These are phyloP conservation scores for Tuctoria greenei DNA, from an alignment of 176 grass and related monocot genomes.

Conservation along the genomic window DNA sequence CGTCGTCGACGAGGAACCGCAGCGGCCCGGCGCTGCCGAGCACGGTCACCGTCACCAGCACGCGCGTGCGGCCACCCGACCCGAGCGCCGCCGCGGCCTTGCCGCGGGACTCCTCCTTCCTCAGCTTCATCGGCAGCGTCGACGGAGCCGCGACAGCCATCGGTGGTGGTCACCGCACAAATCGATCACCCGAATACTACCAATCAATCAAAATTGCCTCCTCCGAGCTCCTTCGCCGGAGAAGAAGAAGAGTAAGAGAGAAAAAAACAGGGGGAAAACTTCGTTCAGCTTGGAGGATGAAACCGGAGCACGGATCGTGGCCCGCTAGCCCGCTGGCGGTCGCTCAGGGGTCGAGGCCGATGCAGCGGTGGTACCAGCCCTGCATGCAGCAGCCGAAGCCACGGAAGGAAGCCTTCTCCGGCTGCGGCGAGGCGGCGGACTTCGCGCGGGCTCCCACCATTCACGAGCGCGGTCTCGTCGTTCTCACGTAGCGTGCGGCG, in stretches of 20 bases:
- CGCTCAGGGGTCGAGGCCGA: slow-evolving; percentile 68
- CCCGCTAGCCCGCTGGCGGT: neutral
- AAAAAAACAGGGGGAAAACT: neutral
- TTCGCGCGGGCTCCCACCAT: slow-evolving; percentile 67
- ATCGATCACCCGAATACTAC: neutral
- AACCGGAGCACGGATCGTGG: neutral
- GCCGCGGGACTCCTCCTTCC: slow-evolving; percentile 12
- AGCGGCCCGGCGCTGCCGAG: slow-evolving; percentile 75
- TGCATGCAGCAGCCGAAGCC: slow-evolving; percentile 79
- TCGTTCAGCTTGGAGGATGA: neutral
- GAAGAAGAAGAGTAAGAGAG: neutral
- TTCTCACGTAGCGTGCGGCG: neutral
- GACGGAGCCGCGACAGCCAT: slow-evolving; percentile 27
- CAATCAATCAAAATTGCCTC: neutral
- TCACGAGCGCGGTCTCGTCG: slow-evolving; percentile 49
- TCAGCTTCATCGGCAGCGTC: slow-evolving; percentile 28
- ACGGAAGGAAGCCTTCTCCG: slow-evolving; percentile 46
- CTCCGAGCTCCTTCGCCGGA: neutral
- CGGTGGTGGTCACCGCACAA: neutral
- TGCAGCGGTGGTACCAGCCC: slow-evolving; percentile 89
- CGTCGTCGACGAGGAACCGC: slow-evolving; percentile 63
- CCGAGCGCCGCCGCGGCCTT: slow-evolving; percentile 25
- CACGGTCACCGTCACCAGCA: slow-evolving; percentile 67
- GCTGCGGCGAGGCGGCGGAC: slow-evolving; percentile 41
- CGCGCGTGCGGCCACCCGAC: slow-evolving; percentile 26